Conservation (phyloP, 1,284 basidiomycete species). For the Coriolopsis trogii region DNA sequence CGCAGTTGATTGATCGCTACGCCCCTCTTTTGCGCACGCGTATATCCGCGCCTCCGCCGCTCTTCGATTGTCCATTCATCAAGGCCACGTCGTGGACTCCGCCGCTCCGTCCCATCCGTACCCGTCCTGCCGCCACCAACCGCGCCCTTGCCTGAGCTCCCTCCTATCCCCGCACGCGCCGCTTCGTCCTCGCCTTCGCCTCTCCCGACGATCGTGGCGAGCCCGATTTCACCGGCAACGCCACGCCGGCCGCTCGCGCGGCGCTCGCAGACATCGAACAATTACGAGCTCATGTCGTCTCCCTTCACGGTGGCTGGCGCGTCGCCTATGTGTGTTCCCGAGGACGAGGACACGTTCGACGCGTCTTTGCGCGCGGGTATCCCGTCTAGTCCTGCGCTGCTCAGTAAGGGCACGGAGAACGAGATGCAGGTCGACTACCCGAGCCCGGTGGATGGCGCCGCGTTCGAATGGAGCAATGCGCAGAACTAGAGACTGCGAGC, state of each 20-base stretch:
- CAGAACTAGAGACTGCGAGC: conserved; percentile 9
- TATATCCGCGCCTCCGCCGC: no score
- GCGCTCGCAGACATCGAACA: conserved; percentile 29
- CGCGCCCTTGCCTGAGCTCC: conserved; percentile 15
- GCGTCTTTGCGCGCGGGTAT: conserved; percentile 9
- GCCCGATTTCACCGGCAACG: conserved; percentile 16
- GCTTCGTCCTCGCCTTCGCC: conserved; percentile 20
- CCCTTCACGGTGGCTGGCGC: conserved; percentile 21
- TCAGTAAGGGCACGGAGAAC: conserved; percentile 7
- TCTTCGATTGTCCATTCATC: no score
- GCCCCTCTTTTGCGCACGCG: neutral
- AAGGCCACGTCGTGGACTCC: conserved; percentile 19
- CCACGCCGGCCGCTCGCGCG: conserved; percentile 25
- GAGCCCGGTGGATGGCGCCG: conserved; percentile 28
- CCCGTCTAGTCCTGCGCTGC: conserved; percentile 11
- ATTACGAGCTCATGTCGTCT: conserved; percentile 18
- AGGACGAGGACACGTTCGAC: conserved; percentile 20
- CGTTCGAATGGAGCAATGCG: conserved; percentile 17
- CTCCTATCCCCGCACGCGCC: conserved; percentile 11
- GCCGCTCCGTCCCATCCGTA: conserved; percentile 17
- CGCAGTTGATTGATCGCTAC: no score
- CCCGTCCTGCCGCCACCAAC: conserved; percentile 13
- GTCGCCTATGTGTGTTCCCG: conserved; percentile 19
- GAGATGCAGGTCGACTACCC: conserved; percentile 32
- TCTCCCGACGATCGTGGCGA: conserved; percentile 20